These are phyloP conservation scores for Calycina marina DNA, from an alignment of 2,329 filamentous ascomycete species.

Conservation along the genomic window DNA sequence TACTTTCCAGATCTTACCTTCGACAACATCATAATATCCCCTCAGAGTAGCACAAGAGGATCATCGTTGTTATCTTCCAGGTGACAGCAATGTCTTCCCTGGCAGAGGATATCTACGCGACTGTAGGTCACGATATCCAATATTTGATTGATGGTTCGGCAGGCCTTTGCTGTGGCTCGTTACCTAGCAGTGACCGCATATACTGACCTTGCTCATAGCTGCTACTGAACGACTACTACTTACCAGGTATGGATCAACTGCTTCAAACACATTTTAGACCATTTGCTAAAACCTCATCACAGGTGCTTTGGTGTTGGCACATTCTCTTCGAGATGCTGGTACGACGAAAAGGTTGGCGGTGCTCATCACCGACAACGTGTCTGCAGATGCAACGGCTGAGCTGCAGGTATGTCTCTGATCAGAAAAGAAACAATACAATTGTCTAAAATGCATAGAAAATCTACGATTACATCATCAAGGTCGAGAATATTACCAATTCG, in stretches of 20 bases:
- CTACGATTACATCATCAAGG: slow-evolving; percentile 80
- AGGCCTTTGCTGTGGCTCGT: too few species aligned
- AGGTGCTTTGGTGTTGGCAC: slow-evolving; percentile 88
- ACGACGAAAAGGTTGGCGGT: slow-evolving; percentile 75
- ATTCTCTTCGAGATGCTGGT: slow-evolving; percentile 84
- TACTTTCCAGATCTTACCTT: too few species aligned
- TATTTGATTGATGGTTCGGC: slow-evolving; percentile 6
- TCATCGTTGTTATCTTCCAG: background rate
- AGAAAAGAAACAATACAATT: background rate
- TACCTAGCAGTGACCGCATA: too few species aligned
- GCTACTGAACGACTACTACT: slow-evolving; percentile 79
- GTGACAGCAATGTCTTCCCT: slow-evolving; percentile 25
- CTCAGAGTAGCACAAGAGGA: background rate
- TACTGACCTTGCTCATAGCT: slow-evolving; percentile 44
- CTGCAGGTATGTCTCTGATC: slow-evolving; percentile 45
- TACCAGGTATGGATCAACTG: slow-evolving; percentile 52
- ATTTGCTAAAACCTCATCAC: slow-evolving; percentile 14
- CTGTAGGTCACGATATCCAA: slow-evolving; percentile 27
- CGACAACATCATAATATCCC: too few species aligned
- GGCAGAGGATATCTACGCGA: slow-evolving; percentile 49
- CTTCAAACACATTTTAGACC: slow-evolving; percentile 2
- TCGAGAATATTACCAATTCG: slow-evolving; percentile 63
- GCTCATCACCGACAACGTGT: slow-evolving; percentile 71
- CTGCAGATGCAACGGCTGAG: slow-evolving; percentile 59
- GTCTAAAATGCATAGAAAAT: slow-evolving; percentile 34